These are phyloP conservation scores for Dipteronia sinensis DNA, from an alignment of 345 rosid genomes.

Conservation along the genomic window DNA sequence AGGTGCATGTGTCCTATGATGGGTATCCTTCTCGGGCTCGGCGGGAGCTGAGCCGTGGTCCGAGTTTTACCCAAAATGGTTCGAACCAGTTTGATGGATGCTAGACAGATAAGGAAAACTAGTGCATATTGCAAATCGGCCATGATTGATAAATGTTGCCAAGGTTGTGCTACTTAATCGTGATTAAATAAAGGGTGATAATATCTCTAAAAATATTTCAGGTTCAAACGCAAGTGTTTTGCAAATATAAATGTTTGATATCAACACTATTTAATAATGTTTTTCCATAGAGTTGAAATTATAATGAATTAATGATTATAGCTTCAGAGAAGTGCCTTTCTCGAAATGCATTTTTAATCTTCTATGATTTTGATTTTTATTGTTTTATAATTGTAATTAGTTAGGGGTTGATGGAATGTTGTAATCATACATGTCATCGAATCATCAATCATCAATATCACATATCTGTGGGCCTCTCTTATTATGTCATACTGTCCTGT, in stretches of 20 bases:
- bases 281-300: too few species aligned
- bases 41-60: constrained; percentile 42
- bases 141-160: constrained; percentile 20
- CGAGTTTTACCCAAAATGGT: constrained; percentile 19
- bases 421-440: too few species aligned
- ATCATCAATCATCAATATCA: too few species aligned
- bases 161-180: neutral
- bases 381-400: neutral
- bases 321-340: too few species aligned
- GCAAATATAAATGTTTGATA: too few species aligned
- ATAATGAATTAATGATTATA: too few species aligned
- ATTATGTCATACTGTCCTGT: too few species aligned
- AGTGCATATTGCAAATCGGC: constrained; percentile 25
- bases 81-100: constrained; percentile 26
- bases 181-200: neutral
- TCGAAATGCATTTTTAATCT: neutral
- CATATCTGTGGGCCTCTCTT: too few species aligned
- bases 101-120: constrained; percentile 27
- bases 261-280: too few species aligned
- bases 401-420: neutral
- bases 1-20: constrained; percentile 77
- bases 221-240: too few species aligned
- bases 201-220: too few species aligned
- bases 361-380: neutral
- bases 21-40: constrained; percentile 61